These are phyloP conservation scores for Scenedesmus sp. DNA, from an alignment of 163 green algal species.

Conservation along the genomic window DNA sequence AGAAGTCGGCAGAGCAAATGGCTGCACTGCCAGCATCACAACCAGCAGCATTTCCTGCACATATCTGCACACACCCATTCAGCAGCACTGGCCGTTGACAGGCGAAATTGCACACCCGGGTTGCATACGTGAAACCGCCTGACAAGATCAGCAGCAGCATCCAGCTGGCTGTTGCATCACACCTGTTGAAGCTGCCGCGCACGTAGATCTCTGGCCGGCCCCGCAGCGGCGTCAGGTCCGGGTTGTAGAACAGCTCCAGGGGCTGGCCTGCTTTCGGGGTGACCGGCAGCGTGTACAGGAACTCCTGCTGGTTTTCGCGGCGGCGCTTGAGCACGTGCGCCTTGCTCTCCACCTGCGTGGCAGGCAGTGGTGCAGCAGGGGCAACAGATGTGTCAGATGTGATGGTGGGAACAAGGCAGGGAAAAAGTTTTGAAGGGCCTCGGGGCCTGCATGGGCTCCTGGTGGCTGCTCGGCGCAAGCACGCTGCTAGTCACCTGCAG, in stretches of 20 bases:
- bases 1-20: neutral
- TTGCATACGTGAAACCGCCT: too few species aligned
- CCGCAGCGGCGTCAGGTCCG: slow-evolving; percentile 71
- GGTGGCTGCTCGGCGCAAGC: too few species aligned
- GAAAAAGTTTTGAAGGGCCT: too few species aligned
- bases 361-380: neutral
- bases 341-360: slow-evolving; percentile 57
- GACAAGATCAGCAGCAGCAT: too few species aligned
- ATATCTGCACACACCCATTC: neutral
- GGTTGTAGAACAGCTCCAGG: slow-evolving; percentile 86
- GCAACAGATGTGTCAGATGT: neutral
- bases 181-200: slow-evolving; percentile 83
- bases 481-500: too few species aligned
- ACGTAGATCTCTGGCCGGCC: slow-evolving; percentile 70
- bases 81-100: neutral
- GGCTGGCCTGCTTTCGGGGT: slow-evolving; percentile 58
- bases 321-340: slow-evolving; percentile 61
- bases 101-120: too few species aligned
- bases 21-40: neutral
- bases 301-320: slow-evolving; percentile 79
- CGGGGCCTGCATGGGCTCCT: too few species aligned
- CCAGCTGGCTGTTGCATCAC: slow-evolving; percentile 39
- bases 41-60: neutral
- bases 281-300: slow-evolving; percentile 93
- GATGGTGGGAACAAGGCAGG: neutral